Percentiles rank a stretch among this genome's conserved stretches.
Evolutionary conservation across 2,329 filamentous ascomycete genomes (phyloP).

Genomic region (Ophiognomonia clavigignenti-juglandacearum): DNA sequence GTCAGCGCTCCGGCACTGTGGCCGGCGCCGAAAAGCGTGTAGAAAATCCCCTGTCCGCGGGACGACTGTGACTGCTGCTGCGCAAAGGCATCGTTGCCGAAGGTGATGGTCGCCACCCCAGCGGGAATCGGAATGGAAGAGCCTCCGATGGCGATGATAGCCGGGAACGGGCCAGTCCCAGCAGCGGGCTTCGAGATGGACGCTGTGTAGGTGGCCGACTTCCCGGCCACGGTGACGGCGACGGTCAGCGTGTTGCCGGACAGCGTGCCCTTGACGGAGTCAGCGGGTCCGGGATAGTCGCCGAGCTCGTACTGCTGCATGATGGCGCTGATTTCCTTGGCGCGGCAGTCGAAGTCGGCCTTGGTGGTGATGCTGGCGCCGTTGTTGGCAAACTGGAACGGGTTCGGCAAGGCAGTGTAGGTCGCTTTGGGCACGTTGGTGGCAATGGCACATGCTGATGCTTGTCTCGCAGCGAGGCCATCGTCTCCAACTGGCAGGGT

Average conservation of each 20-base stretch:
- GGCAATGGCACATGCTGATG: conserved; percentile 29
- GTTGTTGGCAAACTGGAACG: conserved; percentile 40
- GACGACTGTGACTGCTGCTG: conserved; percentile 39
- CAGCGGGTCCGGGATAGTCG: conserved; percentile 39
- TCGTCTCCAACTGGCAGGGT: conserved; percentile 25
- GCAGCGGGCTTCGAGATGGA: conserved; percentile 37
- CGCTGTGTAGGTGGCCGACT: conserved; percentile 39
- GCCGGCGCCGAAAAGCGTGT: conserved; percentile 49
- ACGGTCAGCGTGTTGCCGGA: conserved; percentile 39
- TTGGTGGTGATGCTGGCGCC: conserved; percentile 40
- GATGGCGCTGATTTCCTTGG: conserved; percentile 41
- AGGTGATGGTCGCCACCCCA: conserved; percentile 52
- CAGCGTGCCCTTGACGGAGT: conserved; percentile 39
- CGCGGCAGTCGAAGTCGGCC: conserved; percentile 43
- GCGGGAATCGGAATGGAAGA: conserved; percentile 50
- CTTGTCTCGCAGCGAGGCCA: conserved; percentile 32
- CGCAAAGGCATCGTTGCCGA: conserved; percentile 54
- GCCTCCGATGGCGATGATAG: conserved; percentile 53
- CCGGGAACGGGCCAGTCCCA: conserved; percentile 45
- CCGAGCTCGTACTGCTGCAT: conserved; percentile 49
- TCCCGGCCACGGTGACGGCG: conserved; percentile 37
- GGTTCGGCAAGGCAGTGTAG: conserved; percentile 38
- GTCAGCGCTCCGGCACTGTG: conserved; percentile 54
- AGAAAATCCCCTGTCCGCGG: conserved; percentile 55
- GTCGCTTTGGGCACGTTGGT: conserved; percentile 31